Conservation (phyloP, 192 early-diverging fungal species). For the Coemansia sp. region DNA sequence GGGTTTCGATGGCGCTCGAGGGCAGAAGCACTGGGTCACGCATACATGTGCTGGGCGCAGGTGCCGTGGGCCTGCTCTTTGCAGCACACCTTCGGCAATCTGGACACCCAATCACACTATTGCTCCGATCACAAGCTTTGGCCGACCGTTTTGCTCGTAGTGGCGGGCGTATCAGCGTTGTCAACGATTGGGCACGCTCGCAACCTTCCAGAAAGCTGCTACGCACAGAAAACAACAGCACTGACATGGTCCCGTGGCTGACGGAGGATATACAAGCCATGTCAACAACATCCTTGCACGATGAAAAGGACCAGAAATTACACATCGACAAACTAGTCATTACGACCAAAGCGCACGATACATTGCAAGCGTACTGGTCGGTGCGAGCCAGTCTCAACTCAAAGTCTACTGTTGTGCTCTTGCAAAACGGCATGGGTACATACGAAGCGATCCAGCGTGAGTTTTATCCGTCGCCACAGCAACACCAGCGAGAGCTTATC, state of each 20-base stretch:
- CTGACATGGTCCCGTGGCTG: constrained; percentile 27
- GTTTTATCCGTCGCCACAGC: constrained; percentile 22
- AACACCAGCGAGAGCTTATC: constrained; percentile 17
- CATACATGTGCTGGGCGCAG: constrained; percentile 70
- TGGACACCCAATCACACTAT: constrained; percentile 58
- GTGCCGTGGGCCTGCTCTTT: constrained; percentile 70
- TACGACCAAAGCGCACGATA: constrained; percentile 70
- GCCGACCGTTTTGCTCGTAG: constrained; percentile 29
- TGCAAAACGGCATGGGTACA: constrained; percentile 71
- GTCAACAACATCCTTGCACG: constrained; percentile 17
- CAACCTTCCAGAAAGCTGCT: constrained; percentile 45
- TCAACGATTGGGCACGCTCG: constrained; percentile 33
- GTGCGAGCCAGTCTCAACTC: constrained; percentile 56
- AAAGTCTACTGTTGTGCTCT: constrained; percentile 59
- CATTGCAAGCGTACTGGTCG: constrained; percentile 52
- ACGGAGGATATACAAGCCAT: constrained; percentile 48
- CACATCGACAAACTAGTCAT: constrained; percentile 61
- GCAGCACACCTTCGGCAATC: constrained; percentile 60
- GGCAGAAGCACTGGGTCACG: constrained; percentile 14
- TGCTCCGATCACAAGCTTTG: constrained; percentile 60
- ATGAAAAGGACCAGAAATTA: constrained; percentile 6
- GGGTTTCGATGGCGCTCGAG: constrained; percentile 21
- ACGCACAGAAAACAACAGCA: constrained; percentile 10
- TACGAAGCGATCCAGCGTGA: constrained; percentile 56
- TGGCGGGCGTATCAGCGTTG: constrained; percentile 26